Base-by-base conservation (phyloP, 1,284 basidiomycete genomes). In the Irpex rosettiformis region DNA sequence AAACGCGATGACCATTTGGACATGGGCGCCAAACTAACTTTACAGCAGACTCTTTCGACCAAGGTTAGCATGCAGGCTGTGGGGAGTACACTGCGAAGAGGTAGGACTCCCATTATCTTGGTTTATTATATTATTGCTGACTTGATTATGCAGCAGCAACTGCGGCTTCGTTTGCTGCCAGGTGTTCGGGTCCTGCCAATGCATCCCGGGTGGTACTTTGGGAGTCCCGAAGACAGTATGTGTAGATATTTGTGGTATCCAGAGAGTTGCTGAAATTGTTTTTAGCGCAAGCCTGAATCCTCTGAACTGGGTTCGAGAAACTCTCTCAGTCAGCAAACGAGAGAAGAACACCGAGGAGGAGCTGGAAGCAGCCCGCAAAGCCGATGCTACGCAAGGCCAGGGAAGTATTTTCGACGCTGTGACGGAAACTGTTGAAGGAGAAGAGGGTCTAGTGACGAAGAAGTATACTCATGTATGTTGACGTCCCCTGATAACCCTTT, bases 281-380 rank as follows among this genome's bases (percentile, higher is more conserved):
- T 49, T 18, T 47, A 75, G 74, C 62, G 72, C 70, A 4, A 71
- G 67, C 13, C 67, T 69, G 16, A 66, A 82, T 61, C 86, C 88
- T 8, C 65, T 90, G 52, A 73, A 78, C 8, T 91, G 88, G 88
- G 67, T 91, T 6, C 78, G 78, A 61, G 79, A 86, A 54, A 81
- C 81, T 55, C 72, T 91, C 4, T 72, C 73, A 1, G 81, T 85
- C 3, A 70, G 68, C n/a, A 62, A 78, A 28, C 77, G 78, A 52
- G 75, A 80, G 64, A 74, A 78, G 64, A 74, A 75, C 47, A 71
- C 78, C 2, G 66, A 72, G 58, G 75, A 80, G 61, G 79, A 88
- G 60, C 70, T 83, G 25, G 77, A 76, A 48, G 77, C 77, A 18
- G 83, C 80, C 3, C 80, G 80, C 62, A 78, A 81, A 61, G 78